phyloP scores from a whole-genome alignment of 495 filamentous ascomycete species.

The Neurospora cerealis region DNA sequence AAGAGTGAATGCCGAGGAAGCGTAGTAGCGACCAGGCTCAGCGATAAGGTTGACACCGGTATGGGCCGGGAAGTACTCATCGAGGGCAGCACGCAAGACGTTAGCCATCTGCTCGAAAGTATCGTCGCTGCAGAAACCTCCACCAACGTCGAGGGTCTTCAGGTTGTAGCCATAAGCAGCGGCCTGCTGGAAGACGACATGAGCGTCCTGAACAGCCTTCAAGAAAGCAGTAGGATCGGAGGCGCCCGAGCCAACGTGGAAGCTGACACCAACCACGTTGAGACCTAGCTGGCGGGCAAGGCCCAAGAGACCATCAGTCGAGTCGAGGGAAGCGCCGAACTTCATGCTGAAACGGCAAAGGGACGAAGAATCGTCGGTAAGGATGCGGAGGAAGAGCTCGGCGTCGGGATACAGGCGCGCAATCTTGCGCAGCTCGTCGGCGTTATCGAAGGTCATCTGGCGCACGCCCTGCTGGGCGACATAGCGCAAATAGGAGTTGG shows the following conservation, averaged over 20 bases:
- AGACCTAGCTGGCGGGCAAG: conserved; percentile 82
- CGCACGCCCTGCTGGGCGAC: conserved; percentile 75
- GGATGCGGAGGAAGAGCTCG: conserved; percentile 84
- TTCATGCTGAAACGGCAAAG: conserved; percentile 92
- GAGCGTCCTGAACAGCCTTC: conserved; percentile 83
- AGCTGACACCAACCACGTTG: conserved; percentile 92
- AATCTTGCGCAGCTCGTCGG: conserved; percentile 96
- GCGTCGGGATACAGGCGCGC: conserved; percentile 81
- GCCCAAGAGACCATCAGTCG: conserved; percentile 64
- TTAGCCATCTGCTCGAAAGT: conserved; percentile 85
- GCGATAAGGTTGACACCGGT: conserved; percentile 72
- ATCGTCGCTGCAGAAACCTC: conserved; percentile 71
- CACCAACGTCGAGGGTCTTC: conserved; percentile 87
- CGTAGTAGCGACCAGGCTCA: conserved; percentile 94
- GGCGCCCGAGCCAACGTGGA: conserved; percentile 94
- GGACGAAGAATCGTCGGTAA: conserved; percentile 91
- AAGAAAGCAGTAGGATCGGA: conserved; percentile 80
- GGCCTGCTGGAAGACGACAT: conserved; percentile 83
- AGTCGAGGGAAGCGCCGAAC: conserved; percentile 84
- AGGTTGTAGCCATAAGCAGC: conserved; percentile 64
- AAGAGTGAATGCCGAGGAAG: conserved; percentile 82
- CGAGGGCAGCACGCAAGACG: conserved; percentile 68
- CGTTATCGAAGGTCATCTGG: conserved; percentile 99
- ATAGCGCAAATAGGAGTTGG: conserved; percentile 90
- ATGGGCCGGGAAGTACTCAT: conserved; percentile 75